Base-by-base conservation (phyloP, 345 rosid species). In the Gossypium raimondii region DNA sequence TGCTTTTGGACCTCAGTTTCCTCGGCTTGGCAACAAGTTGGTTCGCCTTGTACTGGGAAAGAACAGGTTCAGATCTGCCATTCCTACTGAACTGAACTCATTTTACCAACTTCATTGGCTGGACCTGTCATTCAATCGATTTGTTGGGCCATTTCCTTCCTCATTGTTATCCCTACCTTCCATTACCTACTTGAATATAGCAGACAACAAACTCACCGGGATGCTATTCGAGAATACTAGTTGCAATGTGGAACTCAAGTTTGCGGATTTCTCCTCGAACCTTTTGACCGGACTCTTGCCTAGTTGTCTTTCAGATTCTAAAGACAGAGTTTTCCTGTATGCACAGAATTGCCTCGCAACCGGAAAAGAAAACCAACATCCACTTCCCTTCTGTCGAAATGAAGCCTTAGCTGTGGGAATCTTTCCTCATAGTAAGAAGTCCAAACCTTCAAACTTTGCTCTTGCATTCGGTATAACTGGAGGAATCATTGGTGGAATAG, bases 361-460 rank as follows among this genome's bases (percentile, higher is more conserved):
- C n/a, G 72, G 67, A 48, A 82, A 81, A 71, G 81, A 80, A 82
- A 76, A 80, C 70, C 99, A 95, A 25, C 88, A 88, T 75, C 93
- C 92, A 8, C 73, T 87, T 70, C 78, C 91, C 57, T 84, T 89
- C 22, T 95, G 99, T 81, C 87, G 80, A 25, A 95, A 91, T 71
- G 92, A 91, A 84, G 98, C 99, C 76, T 84, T 95, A 53, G 98
- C 99, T 52, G 99, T 95, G 44, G 99, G 97, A 66, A 78, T 90
- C 73, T 25, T 93, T 70, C 93, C 93, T n/a, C 84, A 77, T 79
- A 69, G 34, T 76, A 89, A 82, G 82, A 81, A 78, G 73, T 67
- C 29, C 67, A 79, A 78, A 43, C 65, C 72, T 52, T 79, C 86
- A 8, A 87, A 82, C 59, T 75, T 82, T 44, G 78, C 80, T 72